These are phyloP conservation scores for Acanthamoeba healyi DNA, from an alignment of 208 protist species.

Conservation along the genomic window DNA sequence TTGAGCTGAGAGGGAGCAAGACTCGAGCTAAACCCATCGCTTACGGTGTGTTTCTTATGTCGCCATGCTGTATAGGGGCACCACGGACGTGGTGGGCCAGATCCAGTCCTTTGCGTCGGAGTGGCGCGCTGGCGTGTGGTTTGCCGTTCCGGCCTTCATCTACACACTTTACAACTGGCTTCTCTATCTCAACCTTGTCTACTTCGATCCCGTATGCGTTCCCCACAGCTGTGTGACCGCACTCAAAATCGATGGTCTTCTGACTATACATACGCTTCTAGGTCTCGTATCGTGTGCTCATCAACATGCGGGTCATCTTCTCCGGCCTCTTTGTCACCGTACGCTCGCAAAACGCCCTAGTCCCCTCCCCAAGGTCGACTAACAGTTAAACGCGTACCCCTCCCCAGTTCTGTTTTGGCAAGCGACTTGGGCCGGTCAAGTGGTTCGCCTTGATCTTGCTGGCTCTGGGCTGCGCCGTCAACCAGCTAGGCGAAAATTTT, in stretches of 20 bases:
- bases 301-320: conserved; percentile 54
- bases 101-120: not conserved
- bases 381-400: not conserved
- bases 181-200: conserved; percentile 41
- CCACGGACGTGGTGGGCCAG: conserved; percentile 12
- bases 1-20: not conserved
- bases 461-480: not conserved
- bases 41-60: not conserved
- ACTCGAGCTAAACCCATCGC: not conserved
- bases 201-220: not conserved
- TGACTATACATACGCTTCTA: too few species aligned
- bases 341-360: not conserved
- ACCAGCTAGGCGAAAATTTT: conserved; percentile 10
- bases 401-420: conserved; percentile 28
- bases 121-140: conserved; percentile 1
- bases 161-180: conserved; percentile 70
- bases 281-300: conserved; percentile 48
- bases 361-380: not conserved
- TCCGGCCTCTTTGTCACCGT: conserved; percentile 30
- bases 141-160: conserved; percentile 60
- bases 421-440: not conserved
- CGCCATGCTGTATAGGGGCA: not conserved
- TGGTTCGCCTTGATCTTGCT: conserved; percentile 12
- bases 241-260: not conserved
- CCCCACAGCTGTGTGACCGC: not conserved